Evolutionary conservation across 352 stramenopile genomes (phyloP), one percentile per base, ranked within the genome.

Genomic region (Pythium aquatile): DNA sequence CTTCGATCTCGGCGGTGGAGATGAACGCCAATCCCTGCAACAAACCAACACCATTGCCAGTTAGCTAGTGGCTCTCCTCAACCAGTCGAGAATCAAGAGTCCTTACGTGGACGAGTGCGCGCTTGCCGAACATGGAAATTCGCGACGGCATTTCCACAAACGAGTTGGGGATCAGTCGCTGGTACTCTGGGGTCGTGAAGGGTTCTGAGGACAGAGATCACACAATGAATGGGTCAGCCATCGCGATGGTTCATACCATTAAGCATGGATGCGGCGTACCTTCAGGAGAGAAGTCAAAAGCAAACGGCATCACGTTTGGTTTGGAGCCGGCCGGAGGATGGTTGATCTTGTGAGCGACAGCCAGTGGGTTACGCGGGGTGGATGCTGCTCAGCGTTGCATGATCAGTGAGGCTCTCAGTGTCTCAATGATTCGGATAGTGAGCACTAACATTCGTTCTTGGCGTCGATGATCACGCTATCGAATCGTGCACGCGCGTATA

Each of bases 381-480:
- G 78, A 77, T 1, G 81, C 86, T 95, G 54, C 11, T 44, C 16
- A 60, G 0, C 20, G 20, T 47, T 58, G 26, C 62, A 55, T 52
- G n/a, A 11, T 37, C 20, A 35, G 14, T 33, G 13, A 55, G 20
- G 14, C 9, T 48, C 14, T 16, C 40, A 24, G 40, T n/a, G 20
- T 4, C 47, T 16, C 14, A 8, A 54, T 33, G 16, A 30, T 32
- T 7, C 52, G 24, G 0, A 17, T 39, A 28, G 5, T 16, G 17
- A 8, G 51, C 11, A 63, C 78, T 42, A 65, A 95, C 87, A 74
- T 55, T 88, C 80, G 61, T 88, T 81, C 59, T 91, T 93, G 48
- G 80, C 87, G 44, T 96, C 80, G 62, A 96, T 94, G 54, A 96
- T 88, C 17, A 91, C 81, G 71, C 87, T 91, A 72, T 96, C 87